These are phyloP conservation scores for Fusarium sp. DNA, from an alignment of 2,329 filamentous ascomycete species.

Conservation along the genomic window DNA sequence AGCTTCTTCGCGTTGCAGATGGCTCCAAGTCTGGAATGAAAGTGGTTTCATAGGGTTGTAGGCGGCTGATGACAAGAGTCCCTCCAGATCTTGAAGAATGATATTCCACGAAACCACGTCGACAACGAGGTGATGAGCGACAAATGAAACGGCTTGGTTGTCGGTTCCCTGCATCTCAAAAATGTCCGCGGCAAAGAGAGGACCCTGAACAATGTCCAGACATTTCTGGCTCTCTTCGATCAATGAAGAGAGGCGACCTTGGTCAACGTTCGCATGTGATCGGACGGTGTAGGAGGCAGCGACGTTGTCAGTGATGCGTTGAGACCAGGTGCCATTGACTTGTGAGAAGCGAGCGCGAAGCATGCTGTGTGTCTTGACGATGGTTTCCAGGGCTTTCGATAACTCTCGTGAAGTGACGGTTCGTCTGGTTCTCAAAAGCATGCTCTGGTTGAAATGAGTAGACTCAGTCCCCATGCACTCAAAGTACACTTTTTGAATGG, in stretches of 20 bases:
- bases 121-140: conserved; percentile 54
- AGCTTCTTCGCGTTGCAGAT: conserved; percentile 42
- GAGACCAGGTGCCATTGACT: background rate
- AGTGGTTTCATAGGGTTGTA: conserved; percentile 24
- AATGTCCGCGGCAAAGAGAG: conserved; percentile 30
- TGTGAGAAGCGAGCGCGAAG: conserved; percentile 27
- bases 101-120: conserved; percentile 62
- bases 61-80: conserved; percentile 48
- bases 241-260: background rate
- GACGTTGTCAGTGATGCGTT: conserved; percentile 14
- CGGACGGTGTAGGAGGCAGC: conserved; percentile 6
- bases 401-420: conserved; percentile 1
- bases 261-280: background rate
- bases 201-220: conserved; percentile 6
- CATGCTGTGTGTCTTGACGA: conserved; percentile 33
- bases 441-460: conserved; percentile 37
- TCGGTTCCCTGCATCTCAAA: conserved; percentile 17
- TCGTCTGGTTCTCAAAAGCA: conserved; percentile 12
- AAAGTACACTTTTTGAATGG: conserved; percentile 33
- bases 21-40: conserved; percentile 48
- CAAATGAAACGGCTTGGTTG: conserved; percentile 43
- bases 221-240: conserved; percentile 11
- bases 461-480: background rate
- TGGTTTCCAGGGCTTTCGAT: background rate
- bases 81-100: conserved; percentile 49